Evolutionary conservation across 2,329 filamentous ascomycete genomes (phyloP), one percentile per base, ranked within the genome.

Genomic region (Calonectria henricotiae): DNA sequence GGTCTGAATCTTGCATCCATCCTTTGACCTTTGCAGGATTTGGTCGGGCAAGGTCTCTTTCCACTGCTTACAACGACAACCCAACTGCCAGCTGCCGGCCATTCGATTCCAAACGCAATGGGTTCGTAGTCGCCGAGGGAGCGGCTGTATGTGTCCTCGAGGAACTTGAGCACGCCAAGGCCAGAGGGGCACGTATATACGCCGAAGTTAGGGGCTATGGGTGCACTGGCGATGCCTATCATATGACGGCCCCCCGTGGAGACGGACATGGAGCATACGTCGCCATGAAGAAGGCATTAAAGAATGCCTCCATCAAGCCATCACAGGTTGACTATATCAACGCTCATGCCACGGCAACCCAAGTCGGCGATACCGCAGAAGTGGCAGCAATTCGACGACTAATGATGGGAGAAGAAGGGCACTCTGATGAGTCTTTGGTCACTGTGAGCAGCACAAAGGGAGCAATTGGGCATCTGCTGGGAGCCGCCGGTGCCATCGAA

Each of bases 381-480:
- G 96, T 96, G 62, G 85, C 86, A 8, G 96, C 96, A 0, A 96
- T 98, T 75, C 92, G 91, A 71, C 84, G 89, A 0, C 82, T 99
- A 44, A 91, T 98, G 83, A 85, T 94, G 11, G 93, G 93, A 0
- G 88, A 91, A 25, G 89, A 93, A 20, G 94, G 94, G 0, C 88
- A 91, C 66, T 76, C 82, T 1, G 85, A 84, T 2, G 88, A 93
- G 46, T 83, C 85, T 2, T 83, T 93, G 9, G 88, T 98, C 65
- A 94, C 95, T 51, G 89, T 98, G 23, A 98, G 95, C 81, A 96
- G 96, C 82, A 98, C 95, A 0, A 99, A 99, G 81, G 96, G 96
- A 7, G 94, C 96, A 3, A 87, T 97, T 62, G 96, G 96, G 0
- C 96, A 99, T 86, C 85, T 99, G 6, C 87, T 99, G 5, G 96